These are phyloP conservation scores for Excoecaria agallocha DNA, from an alignment of 345 rosid genomes.

Conservation along the genomic window DNA sequence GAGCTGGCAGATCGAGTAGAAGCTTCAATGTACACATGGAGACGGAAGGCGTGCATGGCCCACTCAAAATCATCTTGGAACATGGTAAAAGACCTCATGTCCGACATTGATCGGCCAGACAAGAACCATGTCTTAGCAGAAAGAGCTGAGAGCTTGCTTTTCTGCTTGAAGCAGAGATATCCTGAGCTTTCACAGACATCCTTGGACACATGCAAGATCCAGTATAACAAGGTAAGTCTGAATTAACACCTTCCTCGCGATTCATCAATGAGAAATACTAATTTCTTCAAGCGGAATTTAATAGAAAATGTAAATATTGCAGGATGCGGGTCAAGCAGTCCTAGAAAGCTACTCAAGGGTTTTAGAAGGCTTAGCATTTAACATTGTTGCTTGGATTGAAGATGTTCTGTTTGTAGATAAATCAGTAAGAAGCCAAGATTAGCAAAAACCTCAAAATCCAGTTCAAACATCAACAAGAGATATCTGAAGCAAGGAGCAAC, in stretches of 20 bases:
- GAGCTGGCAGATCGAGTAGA: constrained; percentile 80
- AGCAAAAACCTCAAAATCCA: neutral
- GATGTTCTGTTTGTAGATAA: constrained; percentile 68
- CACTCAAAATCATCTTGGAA: constrained; percentile 83
- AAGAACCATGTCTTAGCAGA: constrained; percentile 74
- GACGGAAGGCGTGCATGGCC: constrained; percentile 69
- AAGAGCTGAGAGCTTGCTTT: constrained; percentile 78
- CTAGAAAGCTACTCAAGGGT: constrained; percentile 92
- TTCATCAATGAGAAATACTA: neutral
- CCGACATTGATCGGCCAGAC: constrained; percentile 57
- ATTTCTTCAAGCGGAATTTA: neutral
- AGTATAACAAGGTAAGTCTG: constrained; percentile 59
- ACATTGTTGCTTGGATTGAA: constrained; percentile 82
- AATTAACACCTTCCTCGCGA: neutral
- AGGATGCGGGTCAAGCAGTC: constrained; percentile 91
- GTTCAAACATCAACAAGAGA: constrained; percentile 1
- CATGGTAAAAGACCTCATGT: constrained; percentile 76
- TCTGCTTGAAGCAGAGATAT: constrained; percentile 78
- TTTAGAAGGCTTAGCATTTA: constrained; percentile 87
- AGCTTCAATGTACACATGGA: constrained; percentile 92
- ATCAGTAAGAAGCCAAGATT: constrained; percentile 46
- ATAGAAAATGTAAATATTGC: constrained; percentile 14
- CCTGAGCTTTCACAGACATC: constrained; percentile 91
- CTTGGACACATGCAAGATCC: constrained; percentile 92
- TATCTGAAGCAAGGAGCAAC: neutral